Evolutionary conservation across 768 basidiomycete species (phyloP).

Genomic region (Boletus eberwhitei): DNA sequence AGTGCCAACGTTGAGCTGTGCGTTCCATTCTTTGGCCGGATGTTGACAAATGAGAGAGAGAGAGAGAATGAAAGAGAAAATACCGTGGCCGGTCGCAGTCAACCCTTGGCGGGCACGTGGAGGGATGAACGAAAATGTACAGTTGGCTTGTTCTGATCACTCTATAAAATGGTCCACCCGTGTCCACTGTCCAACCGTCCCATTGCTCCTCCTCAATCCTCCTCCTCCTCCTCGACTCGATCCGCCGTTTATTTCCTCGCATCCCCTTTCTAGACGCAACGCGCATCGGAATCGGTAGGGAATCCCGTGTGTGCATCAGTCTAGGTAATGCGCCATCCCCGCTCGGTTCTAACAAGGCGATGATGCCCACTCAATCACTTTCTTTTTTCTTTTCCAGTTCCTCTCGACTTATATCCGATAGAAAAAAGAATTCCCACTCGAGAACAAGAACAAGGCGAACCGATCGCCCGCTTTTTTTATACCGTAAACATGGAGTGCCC

Average conservation of each 20-base stretch:
- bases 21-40: background rate
- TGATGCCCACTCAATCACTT: background rate
- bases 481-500: slow-evolving; percentile 48
- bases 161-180: slow-evolving; percentile 27
- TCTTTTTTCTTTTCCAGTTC: background rate
- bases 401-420: background rate
- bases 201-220: too few species aligned
- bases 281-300: background rate
- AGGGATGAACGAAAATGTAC: slow-evolving; percentile 21
- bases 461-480: too few species aligned
- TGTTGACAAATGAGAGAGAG: background rate
- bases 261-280: background rate
- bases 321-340: background rate
- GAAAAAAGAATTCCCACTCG: background rate
- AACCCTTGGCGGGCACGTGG: slow-evolving; percentile 19
- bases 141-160: slow-evolving; percentile 25
- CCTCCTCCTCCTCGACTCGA: background rate
- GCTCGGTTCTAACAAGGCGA: background rate
- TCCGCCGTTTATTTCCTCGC: background rate
- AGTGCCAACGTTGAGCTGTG: background rate
- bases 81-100: too few species aligned
- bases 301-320: background rate
- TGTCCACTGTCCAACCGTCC: background rate
- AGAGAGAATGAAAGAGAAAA: background rate
- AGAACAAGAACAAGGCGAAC: background rate